phyloP scores from a whole-genome alignment of 352 stramenopile species.

The Phytopythium vexans region DNA sequence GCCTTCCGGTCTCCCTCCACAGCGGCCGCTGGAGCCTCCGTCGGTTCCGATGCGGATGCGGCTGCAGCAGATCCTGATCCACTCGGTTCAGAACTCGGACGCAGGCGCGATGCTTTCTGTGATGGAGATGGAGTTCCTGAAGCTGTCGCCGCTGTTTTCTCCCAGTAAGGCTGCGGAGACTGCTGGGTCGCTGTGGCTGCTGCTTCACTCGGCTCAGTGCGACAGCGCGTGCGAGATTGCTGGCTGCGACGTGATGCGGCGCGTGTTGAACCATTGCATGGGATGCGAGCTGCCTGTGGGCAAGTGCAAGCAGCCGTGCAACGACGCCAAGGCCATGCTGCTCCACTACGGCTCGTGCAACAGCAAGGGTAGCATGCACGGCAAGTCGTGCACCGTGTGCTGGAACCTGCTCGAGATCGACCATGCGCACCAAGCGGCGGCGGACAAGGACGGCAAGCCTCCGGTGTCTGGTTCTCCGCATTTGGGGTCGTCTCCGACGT shows the following conservation, averaged over 20 bases:
- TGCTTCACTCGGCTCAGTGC: conserved; percentile 51
- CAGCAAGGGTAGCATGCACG: conserved; percentile 37
- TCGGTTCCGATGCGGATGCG: conserved; percentile 35
- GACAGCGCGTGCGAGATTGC: conserved; percentile 46
- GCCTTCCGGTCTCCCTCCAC: conserved; percentile 6
- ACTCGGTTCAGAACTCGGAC: conserved; percentile 40
- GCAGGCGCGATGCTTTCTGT: conserved; percentile 41
- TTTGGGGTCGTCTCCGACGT: conserved; percentile 4
- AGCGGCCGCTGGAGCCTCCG: conserved; percentile 17
- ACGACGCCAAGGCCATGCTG: conserved; percentile 77
- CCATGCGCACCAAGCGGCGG: conserved; percentile 51
- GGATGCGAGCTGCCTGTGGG: conserved; percentile 55
- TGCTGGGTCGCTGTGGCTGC: conserved; percentile 65
- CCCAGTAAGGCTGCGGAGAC: conserved; percentile 49
- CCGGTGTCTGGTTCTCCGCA: not conserved
- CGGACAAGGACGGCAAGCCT: conserved; percentile 9
- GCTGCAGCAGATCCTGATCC: conserved; percentile 40
- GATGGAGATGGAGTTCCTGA: conserved; percentile 46
- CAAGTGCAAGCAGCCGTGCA: conserved; percentile 63
- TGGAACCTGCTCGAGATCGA: conserved; percentile 69
- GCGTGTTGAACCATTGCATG: conserved; percentile 62
- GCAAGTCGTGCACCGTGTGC: conserved; percentile 47
- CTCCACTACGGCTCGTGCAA: conserved; percentile 64
- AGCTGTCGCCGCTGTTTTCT: conserved; percentile 52
- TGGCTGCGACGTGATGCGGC: conserved; percentile 67